Conservation (phyloP, 768 basidiomycete species). For the Lyophyllum atratum region DNA sequence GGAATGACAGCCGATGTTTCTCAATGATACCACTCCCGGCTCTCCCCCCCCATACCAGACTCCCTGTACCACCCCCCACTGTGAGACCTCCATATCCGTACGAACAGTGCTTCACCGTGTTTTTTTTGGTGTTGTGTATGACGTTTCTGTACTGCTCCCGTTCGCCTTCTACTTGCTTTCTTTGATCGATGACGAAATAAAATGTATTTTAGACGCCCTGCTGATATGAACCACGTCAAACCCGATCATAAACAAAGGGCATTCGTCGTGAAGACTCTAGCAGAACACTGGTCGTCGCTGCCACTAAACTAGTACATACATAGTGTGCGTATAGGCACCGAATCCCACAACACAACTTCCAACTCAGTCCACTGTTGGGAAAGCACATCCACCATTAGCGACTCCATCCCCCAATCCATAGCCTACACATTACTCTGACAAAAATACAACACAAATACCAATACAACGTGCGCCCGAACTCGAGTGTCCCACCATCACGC, state of each 20-base stretch:
- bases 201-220: constrained; percentile 1
- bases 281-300: too few species aligned
- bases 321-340: too few species aligned
- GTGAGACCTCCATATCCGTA: not conserved
- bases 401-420: not conserved
- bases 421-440: not conserved
- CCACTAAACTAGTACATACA: too few species aligned
- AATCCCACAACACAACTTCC: too few species aligned
- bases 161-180: not conserved
- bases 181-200: not conserved
- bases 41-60: not conserved
- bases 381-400: not conserved
- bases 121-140: not conserved
- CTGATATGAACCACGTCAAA: too few species aligned
- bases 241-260: too few species aligned
- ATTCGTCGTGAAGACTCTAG: too few species aligned
- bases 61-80: not conserved
- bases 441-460: not conserved
- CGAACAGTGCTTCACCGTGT: not conserved
- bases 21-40: not conserved
- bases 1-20: not conserved
- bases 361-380: too few species aligned
- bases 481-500: too few species aligned
- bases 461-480: not conserved
- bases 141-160: not conserved